phyloP scores from a whole-genome alignment of 164 flowering plant genomes.

The Echeveria elegans region DNA sequence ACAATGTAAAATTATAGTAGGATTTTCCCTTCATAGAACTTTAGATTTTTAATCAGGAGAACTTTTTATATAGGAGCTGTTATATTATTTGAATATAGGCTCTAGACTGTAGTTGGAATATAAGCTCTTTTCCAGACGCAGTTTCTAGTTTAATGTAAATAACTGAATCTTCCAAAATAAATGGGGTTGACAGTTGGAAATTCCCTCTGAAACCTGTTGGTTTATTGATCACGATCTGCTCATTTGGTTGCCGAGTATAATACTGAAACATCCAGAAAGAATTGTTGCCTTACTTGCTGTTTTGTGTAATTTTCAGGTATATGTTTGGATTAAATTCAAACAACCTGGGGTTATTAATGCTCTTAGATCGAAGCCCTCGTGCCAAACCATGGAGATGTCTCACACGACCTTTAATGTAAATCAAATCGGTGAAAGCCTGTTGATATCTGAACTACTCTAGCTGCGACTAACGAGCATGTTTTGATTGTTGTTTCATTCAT shows the following conservation, averaged over 20 bases:
- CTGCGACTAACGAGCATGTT: background rate
- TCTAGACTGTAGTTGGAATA: too few species aligned
- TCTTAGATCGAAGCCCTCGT: conserved; percentile 56
- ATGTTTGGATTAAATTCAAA: conserved; percentile 45
- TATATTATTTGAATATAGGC: too few species aligned
- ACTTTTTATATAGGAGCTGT: too few species aligned
- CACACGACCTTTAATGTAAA: conserved; percentile 43
- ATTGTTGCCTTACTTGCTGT: background rate
- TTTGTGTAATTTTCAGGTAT: conserved; percentile 49
- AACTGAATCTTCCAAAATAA: too few species aligned
- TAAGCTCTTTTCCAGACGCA: too few species aligned
- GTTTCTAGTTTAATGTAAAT: too few species aligned
- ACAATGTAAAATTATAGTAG: too few species aligned
- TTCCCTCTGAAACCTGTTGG: background rate
- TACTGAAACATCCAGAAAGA: background rate
- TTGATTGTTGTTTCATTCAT: background rate
- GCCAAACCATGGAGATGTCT: conserved; percentile 59
- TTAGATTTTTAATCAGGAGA: too few species aligned
- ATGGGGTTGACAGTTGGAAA: background rate
- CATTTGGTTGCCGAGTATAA: background rate
- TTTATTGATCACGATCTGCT: background rate
- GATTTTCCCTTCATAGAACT: too few species aligned
- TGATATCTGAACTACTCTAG: background rate
- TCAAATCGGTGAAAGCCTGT: background rate
- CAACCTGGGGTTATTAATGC: conserved; percentile 68